Evolutionary conservation across 306 rosid species (phyloP).

Genomic region (Erythrophleum fordii): DNA sequence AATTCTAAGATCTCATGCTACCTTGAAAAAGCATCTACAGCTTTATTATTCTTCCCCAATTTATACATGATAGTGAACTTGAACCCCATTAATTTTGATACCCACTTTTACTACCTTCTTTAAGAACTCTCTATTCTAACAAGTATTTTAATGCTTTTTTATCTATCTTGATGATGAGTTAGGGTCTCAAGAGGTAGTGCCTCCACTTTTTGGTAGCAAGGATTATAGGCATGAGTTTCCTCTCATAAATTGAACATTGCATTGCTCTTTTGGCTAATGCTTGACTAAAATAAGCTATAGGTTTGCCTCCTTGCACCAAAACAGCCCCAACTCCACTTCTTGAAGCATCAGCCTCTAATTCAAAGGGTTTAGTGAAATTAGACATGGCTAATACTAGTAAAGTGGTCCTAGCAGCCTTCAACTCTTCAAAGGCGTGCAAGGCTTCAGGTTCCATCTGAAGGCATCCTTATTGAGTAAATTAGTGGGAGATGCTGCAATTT

Average conservation of each 20-base stretch:
- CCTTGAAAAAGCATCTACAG: background rate
- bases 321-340: background rate
- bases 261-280: background rate
- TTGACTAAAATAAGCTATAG: background rate
- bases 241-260: background rate
- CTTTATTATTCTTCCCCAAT: background rate
- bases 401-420: background rate
- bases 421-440: background rate
- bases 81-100: background rate
- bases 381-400: no score
- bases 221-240: background rate
- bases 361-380: no score
- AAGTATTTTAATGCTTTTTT: background rate
- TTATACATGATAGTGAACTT: no score
- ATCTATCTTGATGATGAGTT: no score
- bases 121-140: background rate
- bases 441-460: background rate
- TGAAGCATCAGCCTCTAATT: no score
- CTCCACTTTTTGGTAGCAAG: background rate
- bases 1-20: no score
- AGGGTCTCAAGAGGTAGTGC: background rate
- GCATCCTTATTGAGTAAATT: no score
- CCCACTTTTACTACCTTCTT: no score
- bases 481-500: background rate
- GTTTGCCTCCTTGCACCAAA: background rate